These are phyloP conservation scores for Citropsis articulata DNA, from an alignment of 345 rosid genomes.

Conservation along the genomic window DNA sequence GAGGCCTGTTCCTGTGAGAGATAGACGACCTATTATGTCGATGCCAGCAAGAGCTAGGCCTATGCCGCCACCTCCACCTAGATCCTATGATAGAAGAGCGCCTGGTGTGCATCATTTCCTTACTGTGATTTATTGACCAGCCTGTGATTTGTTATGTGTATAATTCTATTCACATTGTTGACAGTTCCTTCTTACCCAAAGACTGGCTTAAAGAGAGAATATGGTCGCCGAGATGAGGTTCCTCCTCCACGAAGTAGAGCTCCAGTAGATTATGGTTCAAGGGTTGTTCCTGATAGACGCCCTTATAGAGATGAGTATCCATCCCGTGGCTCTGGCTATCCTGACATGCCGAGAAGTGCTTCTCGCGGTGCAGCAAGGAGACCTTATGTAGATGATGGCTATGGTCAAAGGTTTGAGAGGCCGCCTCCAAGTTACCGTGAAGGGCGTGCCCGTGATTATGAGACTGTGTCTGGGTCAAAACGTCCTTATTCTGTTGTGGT, in stretches of 20 bases:
- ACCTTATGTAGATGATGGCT: constrained; percentile 74
- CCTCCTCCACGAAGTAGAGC: constrained; percentile 85
- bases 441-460: constrained; percentile 82
- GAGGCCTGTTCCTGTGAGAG: constrained; percentile 59
- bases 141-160: neutral
- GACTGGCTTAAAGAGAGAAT: constrained; percentile 79
- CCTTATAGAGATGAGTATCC: constrained; percentile 79
- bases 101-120: constrained; percentile 49
- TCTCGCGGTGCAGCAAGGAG: constrained; percentile 74
- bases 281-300: constrained; percentile 73
- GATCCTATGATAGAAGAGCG: constrained; percentile 84
- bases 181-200: constrained; percentile 73
- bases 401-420: constrained; percentile 79
- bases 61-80: constrained; percentile 54
- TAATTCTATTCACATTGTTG: constrained; percentile 17
- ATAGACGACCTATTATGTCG: constrained; percentile 68
- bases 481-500: constrained; percentile 86
- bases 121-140: neutral
- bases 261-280: constrained; percentile 68
- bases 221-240: constrained; percentile 67
- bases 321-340: constrained; percentile 67
- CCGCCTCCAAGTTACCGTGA: constrained; percentile 74
- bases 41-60: constrained; percentile 70
- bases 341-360: constrained; percentile 64
- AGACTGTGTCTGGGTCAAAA: constrained; percentile 79